Percentiles rank a stretch among this genome's conserved stretches.
Conservation (phyloP, 2,329 filamentous ascomycete species). For the Fusarium begoniae region DNA sequence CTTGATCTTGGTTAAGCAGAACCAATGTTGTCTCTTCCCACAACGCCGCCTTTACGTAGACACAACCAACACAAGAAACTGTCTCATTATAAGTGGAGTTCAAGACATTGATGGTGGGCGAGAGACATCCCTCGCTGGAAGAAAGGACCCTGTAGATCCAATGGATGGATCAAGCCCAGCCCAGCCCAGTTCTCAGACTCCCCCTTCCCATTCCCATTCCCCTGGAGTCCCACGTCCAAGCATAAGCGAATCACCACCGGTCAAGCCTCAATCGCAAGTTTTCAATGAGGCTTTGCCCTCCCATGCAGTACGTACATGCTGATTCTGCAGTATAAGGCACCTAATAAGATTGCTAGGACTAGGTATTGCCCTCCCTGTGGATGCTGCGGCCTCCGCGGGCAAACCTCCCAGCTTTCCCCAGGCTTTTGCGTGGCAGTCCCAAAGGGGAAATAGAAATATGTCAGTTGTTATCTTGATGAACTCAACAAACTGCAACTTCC, state of each 20-base stretch:
- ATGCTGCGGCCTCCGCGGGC: slow-evolving; percentile 14
- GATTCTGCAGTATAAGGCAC: neutral
- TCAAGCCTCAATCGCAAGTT: slow-evolving; percentile 29
- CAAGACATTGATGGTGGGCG: slow-evolving; percentile 24
- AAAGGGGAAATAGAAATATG: slow-evolving; percentile 27
- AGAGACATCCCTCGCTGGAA: slow-evolving; percentile 27
- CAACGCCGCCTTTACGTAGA: neutral
- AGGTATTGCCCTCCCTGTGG: neutral
- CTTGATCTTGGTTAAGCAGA: neutral
- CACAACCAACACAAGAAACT: slow-evolving; percentile 8
- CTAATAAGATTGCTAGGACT: neutral
- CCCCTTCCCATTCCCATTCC: slow-evolving; percentile 33
- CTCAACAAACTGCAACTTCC: slow-evolving; percentile 37
- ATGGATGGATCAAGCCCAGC: slow-evolving; percentile 18
- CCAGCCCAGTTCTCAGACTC: neutral
- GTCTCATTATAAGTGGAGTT: slow-evolving; percentile 22
- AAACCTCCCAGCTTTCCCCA: slow-evolving; percentile 27
- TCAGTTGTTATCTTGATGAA: slow-evolving; percentile 1
- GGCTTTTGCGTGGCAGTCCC: slow-evolving; percentile 26
- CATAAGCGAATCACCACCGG: slow-evolving; percentile 20
- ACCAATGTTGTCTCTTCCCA: neutral
- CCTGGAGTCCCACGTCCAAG: slow-evolving; percentile 10
- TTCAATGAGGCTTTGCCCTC: slow-evolving; percentile 6
- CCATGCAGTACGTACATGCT: neutral
- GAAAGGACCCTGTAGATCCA: slow-evolving; percentile 40